Conservation (phyloP, 768 basidiomycete genomes). For the Imleria badia region DNA sequence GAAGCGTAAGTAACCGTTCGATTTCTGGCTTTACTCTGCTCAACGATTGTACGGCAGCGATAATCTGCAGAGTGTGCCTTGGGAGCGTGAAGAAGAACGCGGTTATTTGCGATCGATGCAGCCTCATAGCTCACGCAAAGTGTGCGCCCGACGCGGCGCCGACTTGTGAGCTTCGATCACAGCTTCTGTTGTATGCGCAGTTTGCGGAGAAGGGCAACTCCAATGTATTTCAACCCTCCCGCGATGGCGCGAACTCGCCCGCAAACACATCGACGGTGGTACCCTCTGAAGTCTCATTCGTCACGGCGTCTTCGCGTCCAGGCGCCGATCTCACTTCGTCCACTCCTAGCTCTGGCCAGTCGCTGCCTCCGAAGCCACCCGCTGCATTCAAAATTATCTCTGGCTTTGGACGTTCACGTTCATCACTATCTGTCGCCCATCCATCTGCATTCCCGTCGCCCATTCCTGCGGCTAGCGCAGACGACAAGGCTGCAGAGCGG, state of each 20-base stretch:
- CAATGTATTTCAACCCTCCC: conserved; percentile 52
- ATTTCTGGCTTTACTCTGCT: not conserved
- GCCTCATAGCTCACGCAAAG: conserved; percentile 81
- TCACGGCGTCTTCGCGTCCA: conserved; percentile 46
- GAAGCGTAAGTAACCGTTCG: conserved; percentile 64
- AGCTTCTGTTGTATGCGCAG: conserved; percentile 75
- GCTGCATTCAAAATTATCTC: conserved; percentile 65
- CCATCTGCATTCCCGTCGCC: conserved; percentile 33
- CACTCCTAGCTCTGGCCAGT: conserved; percentile 21
- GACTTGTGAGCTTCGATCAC: conserved; percentile 79
- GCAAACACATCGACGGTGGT: conserved; percentile 37
- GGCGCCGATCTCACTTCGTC: conserved; percentile 46
- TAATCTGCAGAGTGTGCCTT: conserved; percentile 84
- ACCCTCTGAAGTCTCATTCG: conserved; percentile 57
- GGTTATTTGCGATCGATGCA: conserved; percentile 86
- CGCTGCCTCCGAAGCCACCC: conserved; percentile 41
- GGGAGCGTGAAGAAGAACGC: conserved; percentile 80
- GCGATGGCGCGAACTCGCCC: conserved; percentile 38
- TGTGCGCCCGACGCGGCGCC: conserved; percentile 73
- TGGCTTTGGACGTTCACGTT: conserved; percentile 63
- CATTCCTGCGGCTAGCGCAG: conserved; percentile 20
- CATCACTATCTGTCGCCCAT: conserved; percentile 48
- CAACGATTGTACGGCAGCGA: conserved; percentile 49
- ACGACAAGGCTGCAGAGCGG: conserved; percentile 25
- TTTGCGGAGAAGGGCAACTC: conserved; percentile 71